phyloP scores from a whole-genome alignment of 2,329 filamentous ascomycete genomes.

The Fulvia fulva region DNA sequence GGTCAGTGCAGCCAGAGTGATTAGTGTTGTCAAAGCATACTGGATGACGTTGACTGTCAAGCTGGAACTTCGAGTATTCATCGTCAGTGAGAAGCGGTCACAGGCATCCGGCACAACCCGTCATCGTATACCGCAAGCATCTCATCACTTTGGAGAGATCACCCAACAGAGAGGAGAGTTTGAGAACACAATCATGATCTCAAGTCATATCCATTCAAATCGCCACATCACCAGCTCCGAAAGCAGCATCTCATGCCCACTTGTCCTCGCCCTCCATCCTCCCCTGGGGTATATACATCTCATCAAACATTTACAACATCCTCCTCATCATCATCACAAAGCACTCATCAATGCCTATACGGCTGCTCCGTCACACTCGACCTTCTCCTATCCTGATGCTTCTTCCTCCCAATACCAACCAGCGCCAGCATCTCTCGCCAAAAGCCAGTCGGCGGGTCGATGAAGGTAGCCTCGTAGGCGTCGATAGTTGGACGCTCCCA shows the following conservation, averaged over 20 bases:
- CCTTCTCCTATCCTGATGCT: constrained; percentile 3
- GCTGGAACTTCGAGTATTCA: no score
- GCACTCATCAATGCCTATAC: not conserved
- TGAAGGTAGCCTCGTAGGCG: constrained; percentile 53
- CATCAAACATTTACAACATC: not conserved
- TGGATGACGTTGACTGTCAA: no score
- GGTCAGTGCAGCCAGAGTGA: no score
- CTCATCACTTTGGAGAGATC: no score
- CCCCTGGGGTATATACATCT: not conserved
- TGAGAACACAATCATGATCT: no score
- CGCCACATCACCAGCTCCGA: not conserved
- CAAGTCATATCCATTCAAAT: not conserved
- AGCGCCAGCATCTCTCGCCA: constrained; percentile 52
- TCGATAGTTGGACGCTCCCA: constrained; percentile 60
- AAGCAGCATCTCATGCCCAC: not conserved
- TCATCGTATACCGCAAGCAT: no score
- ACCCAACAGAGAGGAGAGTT: no score
- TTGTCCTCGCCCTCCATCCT: not conserved
- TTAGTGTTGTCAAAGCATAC: no score
- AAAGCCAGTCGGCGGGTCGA: constrained; percentile 48
- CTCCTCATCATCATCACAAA: not conserved
- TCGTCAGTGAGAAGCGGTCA: no score
- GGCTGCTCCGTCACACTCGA: not conserved
- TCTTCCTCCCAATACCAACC: constrained; percentile 34
- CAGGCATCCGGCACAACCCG: no score